Evolutionary conservation across 2,329 filamentous ascomycete species (phyloP).

Genomic region (Fusarium continuum): DNA sequence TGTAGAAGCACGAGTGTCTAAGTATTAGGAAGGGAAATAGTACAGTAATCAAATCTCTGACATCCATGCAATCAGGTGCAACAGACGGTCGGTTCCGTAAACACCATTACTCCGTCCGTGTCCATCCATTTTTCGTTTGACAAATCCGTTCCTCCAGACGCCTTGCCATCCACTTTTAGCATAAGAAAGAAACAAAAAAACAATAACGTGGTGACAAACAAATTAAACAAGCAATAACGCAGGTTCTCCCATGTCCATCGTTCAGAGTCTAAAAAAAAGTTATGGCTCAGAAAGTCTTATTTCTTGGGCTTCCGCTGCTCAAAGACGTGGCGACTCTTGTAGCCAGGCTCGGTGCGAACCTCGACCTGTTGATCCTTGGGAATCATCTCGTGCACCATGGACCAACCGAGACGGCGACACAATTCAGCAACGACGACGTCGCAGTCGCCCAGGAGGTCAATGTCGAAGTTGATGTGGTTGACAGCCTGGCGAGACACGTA

Average conservation of each 20-base stretch:
- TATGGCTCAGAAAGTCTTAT: not conserved
- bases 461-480: slow-evolving; percentile 91
- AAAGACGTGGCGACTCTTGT: slow-evolving; percentile 52
- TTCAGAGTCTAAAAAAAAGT: not conserved
- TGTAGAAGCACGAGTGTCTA: not conserved
- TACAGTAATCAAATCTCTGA: slow-evolving; percentile 2
- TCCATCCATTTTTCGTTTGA: slow-evolving; percentile 27
- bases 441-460: slow-evolving; percentile 94
- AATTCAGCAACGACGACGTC: slow-evolving; percentile 90
- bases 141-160: slow-evolving; percentile 31
- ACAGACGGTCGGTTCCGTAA: not conserved
- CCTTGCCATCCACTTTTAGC: slow-evolving; percentile 32
- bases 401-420: slow-evolving; percentile 83
- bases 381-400: slow-evolving; percentile 83
- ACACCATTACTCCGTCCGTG: slow-evolving; percentile 31
- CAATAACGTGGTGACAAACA: not conserved
- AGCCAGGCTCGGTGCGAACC: slow-evolving; percentile 54
- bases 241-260: not conserved
- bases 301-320: slow-evolving; percentile 36
- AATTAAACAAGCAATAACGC: not conserved
- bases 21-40: not conserved
- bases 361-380: slow-evolving; percentile 70
- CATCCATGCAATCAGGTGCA: not conserved
- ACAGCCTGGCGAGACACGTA: slow-evolving; percentile 89
- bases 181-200: slow-evolving; percentile 11